Evolutionary conservation across 305 asterid species (phyloP).

Genomic region (Withania somnifera): DNA sequence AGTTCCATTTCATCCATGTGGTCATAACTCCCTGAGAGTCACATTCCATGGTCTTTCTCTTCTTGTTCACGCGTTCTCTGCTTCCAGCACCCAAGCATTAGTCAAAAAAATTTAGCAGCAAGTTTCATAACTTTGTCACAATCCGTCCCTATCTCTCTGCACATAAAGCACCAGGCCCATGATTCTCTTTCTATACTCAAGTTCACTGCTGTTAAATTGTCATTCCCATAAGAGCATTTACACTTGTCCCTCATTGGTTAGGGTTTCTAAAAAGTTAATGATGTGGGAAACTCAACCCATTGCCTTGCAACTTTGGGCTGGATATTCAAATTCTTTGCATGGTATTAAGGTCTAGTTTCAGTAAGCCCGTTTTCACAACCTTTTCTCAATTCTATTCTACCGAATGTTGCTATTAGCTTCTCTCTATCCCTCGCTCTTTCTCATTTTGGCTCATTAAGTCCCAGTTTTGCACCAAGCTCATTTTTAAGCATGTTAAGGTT

Average conservation of each 20-base stretch:
- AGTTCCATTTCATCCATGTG: not conserved
- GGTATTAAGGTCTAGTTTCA: not conserved
- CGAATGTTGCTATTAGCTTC: too few relatives aligned
- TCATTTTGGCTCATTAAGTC: too few relatives aligned
- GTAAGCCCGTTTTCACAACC: too few relatives aligned
- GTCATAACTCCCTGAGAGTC: not conserved
- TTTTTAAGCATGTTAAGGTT: too few relatives aligned
- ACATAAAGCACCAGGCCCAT: not conserved
- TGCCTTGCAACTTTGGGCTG: not conserved
- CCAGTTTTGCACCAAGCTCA: too few relatives aligned
- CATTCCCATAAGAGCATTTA: not conserved
- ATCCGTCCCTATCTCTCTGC: not conserved
- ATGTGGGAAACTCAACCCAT: not conserved
- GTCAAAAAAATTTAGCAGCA: not conserved
- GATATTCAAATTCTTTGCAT: not conserved
- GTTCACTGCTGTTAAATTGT: not conserved
- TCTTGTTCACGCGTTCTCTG: not conserved
- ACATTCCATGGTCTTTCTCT: not conserved
- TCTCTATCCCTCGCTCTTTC: too few relatives aligned
- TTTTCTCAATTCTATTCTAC: too few relatives aligned
- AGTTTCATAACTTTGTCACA: not conserved
- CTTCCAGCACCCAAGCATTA: not conserved
- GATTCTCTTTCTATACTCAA: not conserved
- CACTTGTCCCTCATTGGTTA: not conserved
- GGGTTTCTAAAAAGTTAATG: not conserved